Conservation (phyloP, 2,329 filamentous ascomycete species). For the Epichloe gansuensis region DNA sequence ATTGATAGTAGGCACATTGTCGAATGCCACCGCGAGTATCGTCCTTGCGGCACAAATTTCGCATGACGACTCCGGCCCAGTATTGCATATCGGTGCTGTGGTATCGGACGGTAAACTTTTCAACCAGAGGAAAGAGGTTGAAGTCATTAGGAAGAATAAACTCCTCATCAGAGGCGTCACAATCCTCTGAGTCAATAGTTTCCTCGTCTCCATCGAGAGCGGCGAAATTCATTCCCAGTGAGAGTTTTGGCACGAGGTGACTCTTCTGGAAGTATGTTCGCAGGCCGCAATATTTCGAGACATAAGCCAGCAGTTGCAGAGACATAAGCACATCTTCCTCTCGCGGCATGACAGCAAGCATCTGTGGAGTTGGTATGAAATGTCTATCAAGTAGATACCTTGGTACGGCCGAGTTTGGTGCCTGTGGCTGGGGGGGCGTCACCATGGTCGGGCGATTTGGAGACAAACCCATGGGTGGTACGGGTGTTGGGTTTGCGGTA, state of each 20-base stretch:
- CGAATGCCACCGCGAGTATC: constrained; percentile 87
- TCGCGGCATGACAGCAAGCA: constrained; percentile 82
- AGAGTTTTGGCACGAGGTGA: constrained; percentile 82
- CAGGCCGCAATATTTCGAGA: constrained; percentile 96
- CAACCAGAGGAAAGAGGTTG: constrained; percentile 95
- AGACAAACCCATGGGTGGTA: constrained; percentile 59
- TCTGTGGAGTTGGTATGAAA: constrained; percentile 54
- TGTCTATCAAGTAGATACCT: constrained; percentile 68
- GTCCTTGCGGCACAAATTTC: constrained; percentile 95
- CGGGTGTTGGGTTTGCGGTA: constrained; percentile 50
- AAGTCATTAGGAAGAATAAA: constrained; percentile 88
- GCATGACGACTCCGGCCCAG: constrained; percentile 98
- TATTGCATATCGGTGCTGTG: constrained; percentile 98
- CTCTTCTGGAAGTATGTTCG: constrained; percentile 91
- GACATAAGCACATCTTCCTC: constrained; percentile 99
- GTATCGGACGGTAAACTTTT: constrained; percentile 94
- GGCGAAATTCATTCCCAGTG: constrained; percentile 75
- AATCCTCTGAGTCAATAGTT: constrained; percentile 26
- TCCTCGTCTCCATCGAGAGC: constrained; percentile 60
- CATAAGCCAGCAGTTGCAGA: constrained; percentile 87
- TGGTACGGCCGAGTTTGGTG: constrained; percentile 59
- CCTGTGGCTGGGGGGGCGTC: constrained; percentile 60
- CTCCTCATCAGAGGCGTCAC: constrained; percentile 61
- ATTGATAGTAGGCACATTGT: constrained; percentile 96
- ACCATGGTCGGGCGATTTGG: constrained; percentile 57